These are phyloP conservation scores for Colletotrichum orbiculare DNA, from an alignment of 2,329 filamentous ascomycete genomes.

Conservation along the genomic window DNA sequence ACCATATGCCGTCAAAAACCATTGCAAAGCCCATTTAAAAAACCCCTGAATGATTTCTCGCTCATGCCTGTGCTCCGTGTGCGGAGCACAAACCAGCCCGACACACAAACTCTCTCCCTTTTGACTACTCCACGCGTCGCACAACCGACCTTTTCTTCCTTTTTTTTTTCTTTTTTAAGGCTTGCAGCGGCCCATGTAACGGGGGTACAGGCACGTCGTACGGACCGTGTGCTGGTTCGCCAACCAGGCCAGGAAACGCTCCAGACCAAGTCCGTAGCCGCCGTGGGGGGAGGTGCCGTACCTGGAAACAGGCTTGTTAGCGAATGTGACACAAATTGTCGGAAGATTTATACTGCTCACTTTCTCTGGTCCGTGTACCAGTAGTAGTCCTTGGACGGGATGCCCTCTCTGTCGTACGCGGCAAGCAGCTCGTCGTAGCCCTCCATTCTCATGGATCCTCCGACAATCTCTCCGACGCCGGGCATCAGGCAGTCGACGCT, in stretches of 20 bases:
- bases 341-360: slow-evolving; percentile 63
- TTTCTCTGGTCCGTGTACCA: slow-evolving; percentile 99
- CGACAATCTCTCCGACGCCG: slow-evolving; percentile 95
- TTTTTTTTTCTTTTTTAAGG: slow-evolving; percentile 59
- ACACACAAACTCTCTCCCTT: no score
- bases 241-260: slow-evolving; percentile 77
- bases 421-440: slow-evolving; percentile 89
- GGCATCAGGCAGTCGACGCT: slow-evolving; percentile 89
- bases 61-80: slow-evolving; percentile 12
- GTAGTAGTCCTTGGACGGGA: slow-evolving; percentile 88
- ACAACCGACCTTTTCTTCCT: no score
- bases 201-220: slow-evolving; percentile 79
- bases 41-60: slow-evolving; percentile 20
- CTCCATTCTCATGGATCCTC: slow-evolving; percentile 96
- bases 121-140: no score
- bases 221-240: slow-evolving; percentile 73
- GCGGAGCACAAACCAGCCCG: neutral
- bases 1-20: slow-evolving; percentile 24
- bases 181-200: slow-evolving; percentile 85
- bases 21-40: slow-evolving; percentile 27
- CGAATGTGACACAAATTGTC: slow-evolving; percentile 7
- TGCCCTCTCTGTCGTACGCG: slow-evolving; percentile 88
- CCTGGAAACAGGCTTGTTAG: slow-evolving; percentile 53
- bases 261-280: slow-evolving; percentile 91
- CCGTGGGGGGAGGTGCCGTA: slow-evolving; percentile 94